Base-by-base conservation (phyloP, 768 basidiomycete species). In the Tylopilus sp. region DNA sequence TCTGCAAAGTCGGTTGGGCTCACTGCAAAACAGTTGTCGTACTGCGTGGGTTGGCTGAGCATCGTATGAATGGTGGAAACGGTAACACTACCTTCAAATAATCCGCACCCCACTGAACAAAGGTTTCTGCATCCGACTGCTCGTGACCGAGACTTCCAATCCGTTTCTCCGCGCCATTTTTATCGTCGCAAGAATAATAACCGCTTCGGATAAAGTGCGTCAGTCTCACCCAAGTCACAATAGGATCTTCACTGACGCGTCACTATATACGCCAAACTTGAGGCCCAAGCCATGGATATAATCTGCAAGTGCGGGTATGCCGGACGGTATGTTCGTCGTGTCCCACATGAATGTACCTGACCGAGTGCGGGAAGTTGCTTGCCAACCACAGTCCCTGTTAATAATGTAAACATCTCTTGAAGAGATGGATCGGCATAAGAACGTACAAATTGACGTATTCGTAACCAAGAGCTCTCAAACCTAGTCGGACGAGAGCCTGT, bases 371-470 rank as follows among this genome's bases (percentile, higher is more conserved):
- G 25, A 2, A 3, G 46, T 42, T 6, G 46, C 44, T 35, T 55
- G 53, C 53, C 56, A 57, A 13, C 56, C 56, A 28, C 56, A 57
- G 40, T 57, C 56, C 22, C 56, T 57, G 17, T 18, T 1, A 23
- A n/a, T 9, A 2, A 40, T 18, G 30, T 31, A 31, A 31, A 31
- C 30, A 31, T 10, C 12, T 10, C 3, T 31, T 44, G 35, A 28
- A 26, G 26, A 20, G 17, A 6, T 26, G 5, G 26, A 26, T 26
- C 26, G 26, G 26, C 5, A 9, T 26, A 4, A 17, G 20, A n/a
- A 39, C 53, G 20, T 18, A 57, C 57, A 57, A 5, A 13, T 46
- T 56, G 28, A 57, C n/a, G 21, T 55, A 49, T 7, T 31, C 28
- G 35, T 57, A 57, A 4, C 57, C 53, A 3, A 48, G 22, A 23